phyloP scores from a whole-genome alignment of 177 flowering plant genomes.

The Vitis hybrid region DNA sequence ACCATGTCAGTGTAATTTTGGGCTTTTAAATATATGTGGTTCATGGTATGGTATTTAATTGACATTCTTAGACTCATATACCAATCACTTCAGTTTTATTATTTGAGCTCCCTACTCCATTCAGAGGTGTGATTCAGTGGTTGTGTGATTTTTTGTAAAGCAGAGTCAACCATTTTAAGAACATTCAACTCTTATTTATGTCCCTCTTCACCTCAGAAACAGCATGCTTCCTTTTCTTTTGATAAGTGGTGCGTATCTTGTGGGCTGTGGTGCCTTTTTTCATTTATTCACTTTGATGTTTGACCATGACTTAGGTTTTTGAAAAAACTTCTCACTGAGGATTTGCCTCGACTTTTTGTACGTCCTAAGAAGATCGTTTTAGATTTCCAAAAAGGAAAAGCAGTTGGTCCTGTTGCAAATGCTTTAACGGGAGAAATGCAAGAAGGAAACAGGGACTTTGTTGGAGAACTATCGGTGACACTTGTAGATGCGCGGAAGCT shows the following conservation, averaged over 20 bases:
- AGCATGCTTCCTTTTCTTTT: background rate
- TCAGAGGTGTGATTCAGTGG: too few relatives aligned
- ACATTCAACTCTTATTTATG: too few relatives aligned
- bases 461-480: conserved; percentile 93
- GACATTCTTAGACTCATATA: too few relatives aligned
- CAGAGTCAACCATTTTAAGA: too few relatives aligned
- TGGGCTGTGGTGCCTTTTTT: background rate
- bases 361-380: conserved; percentile 92
- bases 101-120: too few relatives aligned
- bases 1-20: too few relatives aligned
- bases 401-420: conserved; percentile 74
- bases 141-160: too few relatives aligned
- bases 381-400: conserved; percentile 86
- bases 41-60: too few relatives aligned
- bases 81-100: too few relatives aligned
- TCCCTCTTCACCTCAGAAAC: too few relatives aligned
- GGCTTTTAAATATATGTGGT: too few relatives aligned
- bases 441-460: conserved; percentile 82
- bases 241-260: background rate
- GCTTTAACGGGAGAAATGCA: conserved; percentile 62
- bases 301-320: conserved; percentile 58
- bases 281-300: background rate
- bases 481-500: conserved; percentile 92
- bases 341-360: conserved; percentile 89
- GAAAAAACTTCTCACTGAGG: conserved; percentile 91